Conservation (phyloP, 768 basidiomycete genomes). For the Russula brevipes region DNA sequence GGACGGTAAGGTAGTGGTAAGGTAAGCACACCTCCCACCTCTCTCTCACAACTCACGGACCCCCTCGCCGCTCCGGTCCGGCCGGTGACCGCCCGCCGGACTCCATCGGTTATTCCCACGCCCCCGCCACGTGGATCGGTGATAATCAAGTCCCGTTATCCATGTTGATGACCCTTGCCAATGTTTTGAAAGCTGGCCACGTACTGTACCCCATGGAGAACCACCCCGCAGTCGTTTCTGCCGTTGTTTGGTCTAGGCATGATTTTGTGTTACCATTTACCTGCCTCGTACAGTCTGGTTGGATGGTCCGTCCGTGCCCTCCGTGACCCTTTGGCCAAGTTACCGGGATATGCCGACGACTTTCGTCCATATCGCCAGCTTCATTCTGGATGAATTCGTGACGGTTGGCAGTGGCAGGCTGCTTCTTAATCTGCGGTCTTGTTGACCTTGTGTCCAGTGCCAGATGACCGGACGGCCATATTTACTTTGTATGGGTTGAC, state of each 20-base stretch:
- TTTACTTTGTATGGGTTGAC: constrained; percentile 30
- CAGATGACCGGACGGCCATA: constrained; percentile 39
- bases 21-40: not conserved
- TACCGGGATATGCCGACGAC: constrained; percentile 29
- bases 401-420: constrained; percentile 34
- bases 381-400: not conserved
- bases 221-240: too few species aligned
- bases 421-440: constrained; percentile 28
- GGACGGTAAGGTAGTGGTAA: constrained; percentile 6
- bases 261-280: too few species aligned
- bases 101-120: not conserved
- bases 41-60: not conserved
- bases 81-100: constrained; percentile 28
- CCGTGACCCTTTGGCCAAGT: constrained; percentile 12
- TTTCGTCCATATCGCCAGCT: not conserved
- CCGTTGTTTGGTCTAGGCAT: too few species aligned
- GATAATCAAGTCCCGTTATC: too few species aligned
- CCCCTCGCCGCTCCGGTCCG: constrained; percentile 9
- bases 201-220: too few species aligned
- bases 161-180: too few species aligned
- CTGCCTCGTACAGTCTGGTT: too few species aligned
- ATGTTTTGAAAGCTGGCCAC: too few species aligned
- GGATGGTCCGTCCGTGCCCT: too few species aligned
- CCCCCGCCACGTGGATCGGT: constrained; percentile 24
- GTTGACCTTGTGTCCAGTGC: constrained; percentile 36